These are phyloP conservation scores for Toxoplasma gondii DNA, from an alignment of 169 alveolate species.

Conservation along the genomic window DNA sequence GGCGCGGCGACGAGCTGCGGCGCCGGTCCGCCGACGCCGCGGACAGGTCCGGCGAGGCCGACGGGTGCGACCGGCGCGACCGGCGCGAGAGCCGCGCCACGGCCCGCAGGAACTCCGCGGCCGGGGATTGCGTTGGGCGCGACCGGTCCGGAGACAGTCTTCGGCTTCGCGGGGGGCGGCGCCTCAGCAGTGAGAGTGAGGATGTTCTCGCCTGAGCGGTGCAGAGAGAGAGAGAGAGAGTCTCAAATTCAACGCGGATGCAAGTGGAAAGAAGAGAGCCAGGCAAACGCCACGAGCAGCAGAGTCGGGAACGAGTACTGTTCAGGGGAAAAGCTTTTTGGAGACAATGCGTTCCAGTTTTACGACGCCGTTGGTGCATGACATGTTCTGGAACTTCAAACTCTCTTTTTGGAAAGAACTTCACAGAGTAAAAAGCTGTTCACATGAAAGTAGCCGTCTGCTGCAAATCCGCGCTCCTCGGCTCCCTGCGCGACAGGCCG, in stretches of 20 bases:
- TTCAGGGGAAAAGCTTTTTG: too few species aligned
- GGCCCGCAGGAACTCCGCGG: constrained; percentile 55
- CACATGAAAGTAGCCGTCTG: too few species aligned
- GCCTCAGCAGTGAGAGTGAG: constrained; percentile 97
- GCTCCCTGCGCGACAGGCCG: too few species aligned
- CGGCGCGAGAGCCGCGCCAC: constrained; percentile 43
- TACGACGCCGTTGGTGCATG: too few species aligned
- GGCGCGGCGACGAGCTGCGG: constrained; percentile 55
- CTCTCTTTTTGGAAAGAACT: too few species aligned
- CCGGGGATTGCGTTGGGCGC: constrained; percentile 50
- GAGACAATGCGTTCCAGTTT: too few species aligned
- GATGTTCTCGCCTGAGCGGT: constrained; percentile 92
- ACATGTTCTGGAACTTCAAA: too few species aligned
- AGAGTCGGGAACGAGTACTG: too few species aligned
- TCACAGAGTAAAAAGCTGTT: too few species aligned
- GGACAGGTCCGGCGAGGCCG: constrained; percentile 69
- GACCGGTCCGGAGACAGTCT: constrained; percentile 43
- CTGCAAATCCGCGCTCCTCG: too few species aligned
- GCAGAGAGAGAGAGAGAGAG: background rate
- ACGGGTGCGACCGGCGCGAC: constrained; percentile 65
- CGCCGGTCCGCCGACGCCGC: constrained; percentile 72
- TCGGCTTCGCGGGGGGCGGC: constrained; percentile 79
- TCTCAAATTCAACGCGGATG: background rate
- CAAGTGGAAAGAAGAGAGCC: too few species aligned
- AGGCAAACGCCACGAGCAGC: too few species aligned